These are phyloP conservation scores for Fusarium albidum DNA, from an alignment of 2,329 filamentous ascomycete species.

Conservation along the genomic window DNA sequence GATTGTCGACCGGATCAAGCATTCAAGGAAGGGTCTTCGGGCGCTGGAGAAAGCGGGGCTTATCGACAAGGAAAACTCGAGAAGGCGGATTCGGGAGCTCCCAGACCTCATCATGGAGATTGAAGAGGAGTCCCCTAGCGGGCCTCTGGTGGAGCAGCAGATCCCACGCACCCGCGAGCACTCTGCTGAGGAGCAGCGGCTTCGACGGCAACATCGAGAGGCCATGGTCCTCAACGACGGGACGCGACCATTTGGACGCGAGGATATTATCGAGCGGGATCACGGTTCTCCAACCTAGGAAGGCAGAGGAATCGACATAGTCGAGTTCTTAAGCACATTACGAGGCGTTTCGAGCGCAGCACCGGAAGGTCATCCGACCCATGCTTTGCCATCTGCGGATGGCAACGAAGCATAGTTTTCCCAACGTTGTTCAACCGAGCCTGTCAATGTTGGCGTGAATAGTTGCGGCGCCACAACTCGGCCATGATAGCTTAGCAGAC, in stretches of 20 bases:
- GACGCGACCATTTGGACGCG: slow-evolving; percentile 74
- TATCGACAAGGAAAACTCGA: slow-evolving; percentile 47
- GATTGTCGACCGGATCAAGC: slow-evolving; percentile 59
- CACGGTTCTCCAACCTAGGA: slow-evolving; percentile 48
- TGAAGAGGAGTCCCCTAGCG: slow-evolving; percentile 38
- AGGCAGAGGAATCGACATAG: slow-evolving; percentile 2
- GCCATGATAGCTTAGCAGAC: too few species aligned
- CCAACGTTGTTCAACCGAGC: too few species aligned
- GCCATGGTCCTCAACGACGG: slow-evolving; percentile 92
- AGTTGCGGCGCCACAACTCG: too few species aligned
- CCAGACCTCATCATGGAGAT: slow-evolving; percentile 47
- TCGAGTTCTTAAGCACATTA: background rate
- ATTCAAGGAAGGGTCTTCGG: slow-evolving; percentile 58
- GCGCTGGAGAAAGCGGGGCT: slow-evolving; percentile 61
- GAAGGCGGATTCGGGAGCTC: slow-evolving; percentile 40
- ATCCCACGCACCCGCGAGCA: slow-evolving; percentile 55
- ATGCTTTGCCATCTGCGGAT: too few species aligned
- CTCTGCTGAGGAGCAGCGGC: slow-evolving; percentile 72
- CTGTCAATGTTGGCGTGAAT: too few species aligned
- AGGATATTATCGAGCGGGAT: slow-evolving; percentile 80
- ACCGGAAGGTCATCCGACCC: background rate
- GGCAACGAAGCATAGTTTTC: too few species aligned
- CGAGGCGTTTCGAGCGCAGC: background rate
- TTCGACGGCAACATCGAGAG: slow-evolving; percentile 80
- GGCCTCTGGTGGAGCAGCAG: slow-evolving; percentile 39